A percentile compares a stretch with the other conserved stretches of the same genome.
Conservation (phyloP, 257 asterid genomes). For the Solanum raphanifolium region DNA sequence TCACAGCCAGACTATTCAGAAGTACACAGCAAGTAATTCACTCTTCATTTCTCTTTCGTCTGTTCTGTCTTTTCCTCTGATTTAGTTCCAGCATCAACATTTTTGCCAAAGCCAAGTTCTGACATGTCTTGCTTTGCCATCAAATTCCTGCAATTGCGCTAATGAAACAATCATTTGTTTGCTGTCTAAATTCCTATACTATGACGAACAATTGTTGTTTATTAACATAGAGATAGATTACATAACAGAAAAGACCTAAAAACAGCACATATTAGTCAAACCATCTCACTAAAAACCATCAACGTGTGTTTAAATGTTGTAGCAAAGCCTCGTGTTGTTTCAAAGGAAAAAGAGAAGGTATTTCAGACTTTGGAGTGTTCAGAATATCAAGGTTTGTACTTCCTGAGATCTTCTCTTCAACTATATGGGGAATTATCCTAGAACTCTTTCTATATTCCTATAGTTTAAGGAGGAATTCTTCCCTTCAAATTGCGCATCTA, state of each 20-base stretch:
- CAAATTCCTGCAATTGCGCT: slow-evolving; percentile 58
- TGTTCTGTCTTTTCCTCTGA: slow-evolving; percentile 3
- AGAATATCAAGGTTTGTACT: neutral
- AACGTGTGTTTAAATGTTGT: neutral
- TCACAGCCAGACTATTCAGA: neutral
- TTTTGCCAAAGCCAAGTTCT: slow-evolving; percentile 70
- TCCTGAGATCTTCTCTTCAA: neutral
- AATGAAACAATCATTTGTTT: neutral
- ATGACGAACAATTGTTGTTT: neutral
- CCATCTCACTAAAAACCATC: neutral
- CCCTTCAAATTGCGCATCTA: neutral
- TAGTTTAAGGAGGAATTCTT: neutral
- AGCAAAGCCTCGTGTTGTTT: neutral
- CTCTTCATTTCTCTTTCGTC: slow-evolving; percentile 14
- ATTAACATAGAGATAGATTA: neutral
- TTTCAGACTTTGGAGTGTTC: neutral
- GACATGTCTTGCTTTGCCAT: slow-evolving; percentile 97
- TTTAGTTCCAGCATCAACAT: slow-evolving; percentile 21
- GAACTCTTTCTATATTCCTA: neutral
- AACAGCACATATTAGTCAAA: neutral
- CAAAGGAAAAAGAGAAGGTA: neutral
- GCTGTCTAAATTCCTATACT: neutral
- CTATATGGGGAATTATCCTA: neutral
- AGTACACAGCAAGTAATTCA: neutral
- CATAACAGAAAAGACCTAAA: neutral